A percentile compares a stretch with the other conserved stretches of the same genome.
Evolutionary conservation across 768 basidiomycete genomes (phyloP).

Genomic region (Rhodotorula taiwanensis): DNA sequence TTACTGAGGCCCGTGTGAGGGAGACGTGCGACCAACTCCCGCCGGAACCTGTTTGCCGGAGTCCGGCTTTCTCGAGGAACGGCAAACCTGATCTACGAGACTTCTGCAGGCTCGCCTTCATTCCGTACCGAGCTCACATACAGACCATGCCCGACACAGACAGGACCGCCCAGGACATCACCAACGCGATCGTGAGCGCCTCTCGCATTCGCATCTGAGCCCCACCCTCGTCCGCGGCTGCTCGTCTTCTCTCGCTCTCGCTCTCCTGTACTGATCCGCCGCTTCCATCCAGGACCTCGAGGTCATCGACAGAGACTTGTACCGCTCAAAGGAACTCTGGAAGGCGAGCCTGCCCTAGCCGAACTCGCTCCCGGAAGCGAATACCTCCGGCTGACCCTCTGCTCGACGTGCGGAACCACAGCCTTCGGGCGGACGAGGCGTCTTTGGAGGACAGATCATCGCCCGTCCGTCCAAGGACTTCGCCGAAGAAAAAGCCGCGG

Average conservation of each 20-base stretch:
- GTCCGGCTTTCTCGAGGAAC: too few relatives aligned
- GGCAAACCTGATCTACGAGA: too few relatives aligned
- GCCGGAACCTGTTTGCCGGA: too few relatives aligned
- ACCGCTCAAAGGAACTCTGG: conserved; percentile 33
- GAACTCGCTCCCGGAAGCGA: rapidly evolving
- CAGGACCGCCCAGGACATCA: conserved; percentile 13
- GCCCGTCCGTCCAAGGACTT: conserved; percentile 13
- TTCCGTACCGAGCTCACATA: too few relatives aligned
- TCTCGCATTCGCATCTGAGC: background rate
- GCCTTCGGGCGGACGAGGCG: conserved; percentile 24
- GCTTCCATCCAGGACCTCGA: conserved; percentile 24
- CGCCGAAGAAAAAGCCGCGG: too few relatives aligned
- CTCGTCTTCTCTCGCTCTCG: too few relatives aligned
- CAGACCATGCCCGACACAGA: background rate
- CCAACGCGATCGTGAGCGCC: conserved; percentile 20
- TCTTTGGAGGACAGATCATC: conserved; percentile 40
- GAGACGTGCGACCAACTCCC: too few relatives aligned
- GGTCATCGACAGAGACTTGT: conserved; percentile 33
- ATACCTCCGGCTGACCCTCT: background rate
- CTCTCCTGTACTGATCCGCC: too few relatives aligned
- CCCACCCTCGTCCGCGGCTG: too few relatives aligned
- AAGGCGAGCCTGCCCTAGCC: conserved; percentile 25
- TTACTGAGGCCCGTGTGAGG: too few relatives aligned
- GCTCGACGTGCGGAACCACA: background rate
- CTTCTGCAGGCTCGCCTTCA: too few relatives aligned